phyloP scores from a whole-genome alignment of 768 basidiomycete genomes.

The Hydnomerulius pinastri region DNA sequence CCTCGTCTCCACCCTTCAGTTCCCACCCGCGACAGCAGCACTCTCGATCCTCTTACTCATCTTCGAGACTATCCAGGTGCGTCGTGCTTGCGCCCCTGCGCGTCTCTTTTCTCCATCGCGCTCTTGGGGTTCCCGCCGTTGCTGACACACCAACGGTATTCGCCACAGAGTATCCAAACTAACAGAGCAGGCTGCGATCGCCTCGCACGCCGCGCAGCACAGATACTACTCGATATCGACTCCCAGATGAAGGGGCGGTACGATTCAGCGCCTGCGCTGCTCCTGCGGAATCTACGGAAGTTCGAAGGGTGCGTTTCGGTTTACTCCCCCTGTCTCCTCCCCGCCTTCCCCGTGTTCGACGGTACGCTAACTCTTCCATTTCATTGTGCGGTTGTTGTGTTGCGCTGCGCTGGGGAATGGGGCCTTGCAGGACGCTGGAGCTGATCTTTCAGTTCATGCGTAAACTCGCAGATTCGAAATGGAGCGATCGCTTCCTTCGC shows the following conservation, averaged over 20 bases:
- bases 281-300: constrained; percentile 41
- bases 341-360: too few relatives aligned
- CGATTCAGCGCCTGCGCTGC: constrained; percentile 42
- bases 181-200: constrained; percentile 43
- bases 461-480: constrained; percentile 39
- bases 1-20: constrained; percentile 36
- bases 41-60: constrained; percentile 44
- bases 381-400: too few relatives aligned
- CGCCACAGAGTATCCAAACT: constrained; percentile 28
- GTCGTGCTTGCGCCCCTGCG: not conserved
- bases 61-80: constrained; percentile 47
- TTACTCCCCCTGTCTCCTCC: not conserved
- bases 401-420: too few relatives aligned
- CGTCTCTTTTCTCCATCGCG: constrained; percentile 7
- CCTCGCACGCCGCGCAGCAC: constrained; percentile 42
- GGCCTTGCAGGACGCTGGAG: constrained; percentile 43
- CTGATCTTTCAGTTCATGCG: constrained; percentile 43
- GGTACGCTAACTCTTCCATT: too few relatives aligned
- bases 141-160: too few relatives aligned
- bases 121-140: too few relatives aligned
- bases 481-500: constrained; percentile 42
- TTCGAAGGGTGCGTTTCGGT: constrained; percentile 41
- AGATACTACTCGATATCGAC: constrained; percentile 44
- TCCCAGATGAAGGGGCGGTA: constrained; percentile 47
- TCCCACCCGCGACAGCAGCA: constrained; percentile 45